These are phyloP conservation scores for Naganishia randhawae DNA, from an alignment of 768 basidiomycete species.

Conservation along the genomic window DNA sequence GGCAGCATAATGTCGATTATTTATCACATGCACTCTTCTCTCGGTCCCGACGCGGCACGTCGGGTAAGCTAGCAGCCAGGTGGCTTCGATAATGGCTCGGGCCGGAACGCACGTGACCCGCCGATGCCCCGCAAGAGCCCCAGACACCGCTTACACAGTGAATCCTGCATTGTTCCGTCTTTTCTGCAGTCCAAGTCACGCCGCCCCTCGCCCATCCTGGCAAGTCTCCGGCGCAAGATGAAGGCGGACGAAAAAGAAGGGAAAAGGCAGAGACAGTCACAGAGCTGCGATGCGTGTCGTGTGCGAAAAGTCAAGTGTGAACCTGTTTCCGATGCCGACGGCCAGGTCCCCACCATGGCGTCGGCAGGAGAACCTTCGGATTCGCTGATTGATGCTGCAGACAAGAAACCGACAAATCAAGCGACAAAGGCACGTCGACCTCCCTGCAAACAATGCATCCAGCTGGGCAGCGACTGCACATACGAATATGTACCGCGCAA, in stretches of 20 bases:
- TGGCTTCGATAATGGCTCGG: too few relatives aligned
- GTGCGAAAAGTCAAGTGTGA: slow-evolving; percentile 77
- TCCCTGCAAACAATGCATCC: slow-evolving; percentile 75
- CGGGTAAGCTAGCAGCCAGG: too few relatives aligned
- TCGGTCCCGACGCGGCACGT: too few relatives aligned
- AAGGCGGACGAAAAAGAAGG: slow-evolving; percentile 13
- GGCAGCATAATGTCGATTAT: neutral
- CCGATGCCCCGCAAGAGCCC: too few relatives aligned
- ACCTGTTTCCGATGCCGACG: neutral
- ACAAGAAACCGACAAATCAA: neutral
- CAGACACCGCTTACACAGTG: too few relatives aligned
- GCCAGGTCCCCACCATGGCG: neutral
- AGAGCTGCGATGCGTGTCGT: slow-evolving; percentile 64
- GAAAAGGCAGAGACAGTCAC: slow-evolving; percentile 19
- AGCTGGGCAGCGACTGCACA: slow-evolving; percentile 76
- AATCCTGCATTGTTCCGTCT: too few relatives aligned
- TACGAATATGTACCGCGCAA: slow-evolving; percentile 94
- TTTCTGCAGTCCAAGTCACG: too few relatives aligned
- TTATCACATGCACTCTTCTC: too few relatives aligned
- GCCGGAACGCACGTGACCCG: too few relatives aligned
- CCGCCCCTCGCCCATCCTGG: too few relatives aligned
- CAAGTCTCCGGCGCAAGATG: neutral
- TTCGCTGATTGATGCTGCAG: neutral
- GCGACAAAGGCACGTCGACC: neutral
- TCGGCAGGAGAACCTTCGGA: neutral